phyloP scores from a whole-genome alignment of 345 rosid genomes.

The Microthlaspi erraticum region DNA sequence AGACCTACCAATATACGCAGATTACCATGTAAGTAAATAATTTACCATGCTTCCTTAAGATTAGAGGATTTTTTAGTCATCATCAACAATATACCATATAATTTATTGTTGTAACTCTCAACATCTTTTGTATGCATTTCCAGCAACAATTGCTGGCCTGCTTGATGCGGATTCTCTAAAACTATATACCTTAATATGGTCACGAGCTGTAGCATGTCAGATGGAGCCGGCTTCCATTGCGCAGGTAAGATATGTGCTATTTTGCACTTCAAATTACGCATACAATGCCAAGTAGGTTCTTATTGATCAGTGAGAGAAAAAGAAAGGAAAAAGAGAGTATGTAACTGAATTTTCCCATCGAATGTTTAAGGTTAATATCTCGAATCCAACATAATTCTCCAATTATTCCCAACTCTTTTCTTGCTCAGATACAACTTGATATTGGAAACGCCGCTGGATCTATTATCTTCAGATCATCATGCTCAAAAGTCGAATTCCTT shows the following conservation, averaged over 20 bases:
- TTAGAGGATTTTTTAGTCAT: constrained; percentile 21
- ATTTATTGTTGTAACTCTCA: constrained; percentile 13
- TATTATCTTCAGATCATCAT: constrained; percentile 70
- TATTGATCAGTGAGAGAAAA: constrained; percentile 11
- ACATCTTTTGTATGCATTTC: constrained; percentile 40
- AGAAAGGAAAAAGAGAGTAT: background rate
- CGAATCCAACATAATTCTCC: constrained; percentile 6
- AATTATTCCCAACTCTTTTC: constrained; percentile 8
- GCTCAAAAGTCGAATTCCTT: constrained; percentile 69
- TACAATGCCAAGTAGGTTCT: constrained; percentile 12
- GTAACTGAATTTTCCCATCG: background rate
- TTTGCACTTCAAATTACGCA: constrained; percentile 22
- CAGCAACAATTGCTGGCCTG: constrained; percentile 68
- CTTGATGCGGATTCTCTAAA: constrained; percentile 92
- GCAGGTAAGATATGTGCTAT: constrained; percentile 57
- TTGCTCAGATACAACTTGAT: constrained; percentile 77
- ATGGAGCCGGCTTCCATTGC: constrained; percentile 78
- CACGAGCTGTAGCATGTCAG: constrained; percentile 91
- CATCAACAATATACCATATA: constrained; percentile 16
- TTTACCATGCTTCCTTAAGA: constrained; percentile 25
- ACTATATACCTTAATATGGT: constrained; percentile 91
- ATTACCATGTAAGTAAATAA: constrained; percentile 71
- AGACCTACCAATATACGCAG: constrained; percentile 86
- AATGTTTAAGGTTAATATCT: constrained; percentile 12
- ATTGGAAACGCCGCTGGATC: constrained; percentile 60